Conservation (phyloP, 805 yeast species). For the Kodamaea jinghongensis region DNA sequence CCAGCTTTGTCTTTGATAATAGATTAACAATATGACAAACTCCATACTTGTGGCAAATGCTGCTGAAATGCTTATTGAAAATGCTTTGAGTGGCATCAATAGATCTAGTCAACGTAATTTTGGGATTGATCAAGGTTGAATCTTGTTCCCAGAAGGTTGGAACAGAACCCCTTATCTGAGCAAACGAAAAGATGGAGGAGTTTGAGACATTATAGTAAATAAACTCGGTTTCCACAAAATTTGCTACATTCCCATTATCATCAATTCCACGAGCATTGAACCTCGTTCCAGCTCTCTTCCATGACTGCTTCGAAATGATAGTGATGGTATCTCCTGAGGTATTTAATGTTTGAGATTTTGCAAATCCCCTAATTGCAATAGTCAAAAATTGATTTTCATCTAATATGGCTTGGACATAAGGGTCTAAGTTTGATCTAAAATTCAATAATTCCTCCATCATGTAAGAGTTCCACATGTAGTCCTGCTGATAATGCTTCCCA, state of each 20-base stretch:
- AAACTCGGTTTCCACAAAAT: slow-evolving; percentile 66
- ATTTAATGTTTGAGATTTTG: slow-evolving; percentile 61
- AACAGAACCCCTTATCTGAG: slow-evolving; percentile 92
- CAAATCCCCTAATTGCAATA: slow-evolving; percentile 93
- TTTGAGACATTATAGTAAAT: slow-evolving; percentile 51
- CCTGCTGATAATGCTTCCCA: slow-evolving; percentile 58
- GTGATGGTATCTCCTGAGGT: slow-evolving; percentile 53
- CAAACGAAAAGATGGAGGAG: slow-evolving; percentile 64
- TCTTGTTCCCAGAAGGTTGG: slow-evolving; percentile 99
- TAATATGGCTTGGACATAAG: slow-evolving; percentile 53
- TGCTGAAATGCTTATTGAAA: slow-evolving; percentile 76
- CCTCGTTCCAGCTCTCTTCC: slow-evolving; percentile 96
- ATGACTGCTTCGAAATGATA: slow-evolving; percentile 89
- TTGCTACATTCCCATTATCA: slow-evolving; percentile 56
- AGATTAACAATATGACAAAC: slow-evolving; percentile 87
- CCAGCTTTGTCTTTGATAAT: slow-evolving; percentile 67
- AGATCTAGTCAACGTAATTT: slow-evolving; percentile 84
- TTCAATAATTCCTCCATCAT: slow-evolving; percentile 79
- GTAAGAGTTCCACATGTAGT: slow-evolving; percentile 96
- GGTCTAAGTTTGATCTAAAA: slow-evolving; percentile 69
- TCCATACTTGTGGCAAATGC: slow-evolving; percentile 72
- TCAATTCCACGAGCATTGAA: slow-evolving; percentile 96
- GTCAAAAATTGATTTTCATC: slow-evolving; percentile 82
- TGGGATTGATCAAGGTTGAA: slow-evolving; percentile 84
- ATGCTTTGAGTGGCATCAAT: slow-evolving; percentile 90